Conservation (phyloP, 306 rosid species). For the Dryas octopetala region DNA sequence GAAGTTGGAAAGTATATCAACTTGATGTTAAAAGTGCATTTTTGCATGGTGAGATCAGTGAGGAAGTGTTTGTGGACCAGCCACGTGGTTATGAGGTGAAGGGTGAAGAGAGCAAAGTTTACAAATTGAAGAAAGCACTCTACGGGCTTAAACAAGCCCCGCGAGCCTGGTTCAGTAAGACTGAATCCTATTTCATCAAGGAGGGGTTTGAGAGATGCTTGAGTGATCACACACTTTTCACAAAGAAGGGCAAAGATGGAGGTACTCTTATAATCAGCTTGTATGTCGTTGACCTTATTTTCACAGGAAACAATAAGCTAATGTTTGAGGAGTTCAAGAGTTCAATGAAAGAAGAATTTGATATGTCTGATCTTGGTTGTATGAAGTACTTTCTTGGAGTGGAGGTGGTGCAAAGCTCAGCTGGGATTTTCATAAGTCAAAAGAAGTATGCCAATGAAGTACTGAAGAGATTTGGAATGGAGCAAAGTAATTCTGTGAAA, state of each 20-base stretch:
- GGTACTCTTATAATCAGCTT: not conserved
- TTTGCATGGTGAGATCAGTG: not conserved
- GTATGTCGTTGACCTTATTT: not conserved
- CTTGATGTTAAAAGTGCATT: too few relatives aligned
- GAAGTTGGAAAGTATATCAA: not conserved
- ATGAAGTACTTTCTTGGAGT: too few relatives aligned
- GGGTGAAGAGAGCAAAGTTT: not conserved
- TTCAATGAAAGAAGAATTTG: not conserved
- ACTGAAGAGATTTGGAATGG: not conserved
- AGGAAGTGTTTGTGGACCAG: not conserved
- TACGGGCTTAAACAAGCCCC: not conserved
- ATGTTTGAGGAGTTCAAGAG: not conserved
- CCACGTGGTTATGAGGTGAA: not conserved
- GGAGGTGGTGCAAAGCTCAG: rapidly evolving
- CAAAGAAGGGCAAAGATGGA: too few relatives aligned
- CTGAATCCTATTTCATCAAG: not conserved
- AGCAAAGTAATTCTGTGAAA: not conserved
- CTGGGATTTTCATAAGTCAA: not conserved
- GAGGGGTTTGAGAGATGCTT: too few relatives aligned
- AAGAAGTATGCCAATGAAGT: not conserved
- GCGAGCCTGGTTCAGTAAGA: not conserved
- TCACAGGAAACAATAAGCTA: not conserved
- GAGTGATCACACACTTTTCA: too few relatives aligned
- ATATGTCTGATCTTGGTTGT: too few relatives aligned
- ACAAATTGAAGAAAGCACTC: not conserved